Percentiles rank a stretch among this genome's conserved stretches.
Conservation (phyloP, 1,139 yeast species). For the Protomyces pachydermus region DNA sequence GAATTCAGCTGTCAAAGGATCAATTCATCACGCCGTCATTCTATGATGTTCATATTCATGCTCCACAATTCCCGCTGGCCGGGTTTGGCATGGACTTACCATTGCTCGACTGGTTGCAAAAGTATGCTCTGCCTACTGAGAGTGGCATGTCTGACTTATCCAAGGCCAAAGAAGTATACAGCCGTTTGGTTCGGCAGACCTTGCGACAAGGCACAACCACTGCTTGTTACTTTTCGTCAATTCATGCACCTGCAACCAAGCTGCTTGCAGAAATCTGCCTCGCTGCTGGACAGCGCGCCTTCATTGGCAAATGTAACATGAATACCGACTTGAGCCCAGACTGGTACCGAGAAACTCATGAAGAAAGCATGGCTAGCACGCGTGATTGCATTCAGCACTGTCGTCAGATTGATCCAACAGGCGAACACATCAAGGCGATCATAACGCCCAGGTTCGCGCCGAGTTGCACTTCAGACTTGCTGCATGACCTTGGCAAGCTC, state of each 20-base stretch:
- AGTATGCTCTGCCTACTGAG: slow-evolving; percentile 86
- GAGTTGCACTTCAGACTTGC: slow-evolving; percentile 61
- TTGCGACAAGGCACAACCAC: slow-evolving; percentile 80
- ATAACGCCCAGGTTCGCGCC: slow-evolving; percentile 95
- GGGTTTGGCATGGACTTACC: slow-evolving; percentile 87
- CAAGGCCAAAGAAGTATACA: slow-evolving; percentile 58
- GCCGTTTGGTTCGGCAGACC: slow-evolving; percentile 61
- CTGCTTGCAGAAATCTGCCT: slow-evolving; percentile 69
- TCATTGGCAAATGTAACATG: slow-evolving; percentile 90
- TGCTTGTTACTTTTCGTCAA: slow-evolving; percentile 85
- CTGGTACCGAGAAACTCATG: slow-evolving; percentile 59
- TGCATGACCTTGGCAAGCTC: slow-evolving; percentile 60
- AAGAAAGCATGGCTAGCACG: slow-evolving; percentile 54
- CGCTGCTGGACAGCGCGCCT: slow-evolving; percentile 71
- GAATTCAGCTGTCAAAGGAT: not conserved
- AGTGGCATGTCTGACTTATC: slow-evolving; percentile 50
- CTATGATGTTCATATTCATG: slow-evolving; percentile 92
- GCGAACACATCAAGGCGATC: slow-evolving; percentile 58
- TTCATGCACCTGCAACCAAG: slow-evolving; percentile 70
- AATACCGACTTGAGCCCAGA: slow-evolving; percentile 58
- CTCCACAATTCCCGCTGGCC: slow-evolving; percentile 91
- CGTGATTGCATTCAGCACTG: slow-evolving; percentile 56
- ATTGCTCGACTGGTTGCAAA: slow-evolving; percentile 78
- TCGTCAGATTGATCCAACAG: slow-evolving; percentile 48
- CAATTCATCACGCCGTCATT: slow-evolving; percentile 71